A percentile compares a stretch with the other conserved stretches of the same genome.
phyloP scores from a whole-genome alignment of 192 early-diverging fungal species.

The Polychytrium aggregatum region DNA sequence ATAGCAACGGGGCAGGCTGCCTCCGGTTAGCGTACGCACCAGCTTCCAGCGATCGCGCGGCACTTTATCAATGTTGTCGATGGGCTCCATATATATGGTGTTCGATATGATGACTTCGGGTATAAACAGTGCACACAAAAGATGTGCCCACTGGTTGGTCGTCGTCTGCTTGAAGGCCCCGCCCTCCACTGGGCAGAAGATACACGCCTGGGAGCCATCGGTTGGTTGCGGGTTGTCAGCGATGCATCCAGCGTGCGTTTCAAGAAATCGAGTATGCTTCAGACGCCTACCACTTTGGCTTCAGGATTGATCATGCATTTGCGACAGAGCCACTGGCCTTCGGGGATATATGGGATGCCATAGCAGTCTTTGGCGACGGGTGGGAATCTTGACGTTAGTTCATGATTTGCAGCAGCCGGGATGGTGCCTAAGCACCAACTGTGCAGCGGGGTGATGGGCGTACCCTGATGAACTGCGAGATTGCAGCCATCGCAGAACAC shows the following conservation, averaged over 20 bases:
- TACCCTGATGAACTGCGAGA: conserved; percentile 95
- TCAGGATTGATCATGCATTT: conserved; percentile 96
- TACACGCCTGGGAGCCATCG: conserved; percentile 55
- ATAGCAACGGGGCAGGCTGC: no score
- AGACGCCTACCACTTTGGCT: conserved; percentile 58
- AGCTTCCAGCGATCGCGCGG: conserved; percentile 82
- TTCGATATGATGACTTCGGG: conserved; percentile 86
- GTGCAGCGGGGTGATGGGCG: background rate
- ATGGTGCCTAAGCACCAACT: background rate
- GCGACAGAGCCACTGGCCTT: conserved; percentile 98
- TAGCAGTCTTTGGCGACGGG: conserved; percentile 69
- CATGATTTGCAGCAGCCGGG: no score
- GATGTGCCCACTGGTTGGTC: conserved; percentile 87
- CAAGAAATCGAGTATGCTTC: no score
- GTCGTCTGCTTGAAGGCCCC: conserved; percentile 96
- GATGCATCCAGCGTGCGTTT: no score
- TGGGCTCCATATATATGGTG: conserved; percentile 93
- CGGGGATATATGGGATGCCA: conserved; percentile 96
- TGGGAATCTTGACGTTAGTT: no score
- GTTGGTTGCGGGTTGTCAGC: no score
- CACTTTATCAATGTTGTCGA: conserved; percentile 82
- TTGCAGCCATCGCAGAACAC: conserved; percentile 99
- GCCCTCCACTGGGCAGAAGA: conserved; percentile 86
- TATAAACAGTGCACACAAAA: conserved; percentile 94
- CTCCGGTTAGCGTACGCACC: conserved; percentile 13